phyloP scores from a whole-genome alignment of 768 basidiomycete genomes.

The Sarcodon sp. region DNA sequence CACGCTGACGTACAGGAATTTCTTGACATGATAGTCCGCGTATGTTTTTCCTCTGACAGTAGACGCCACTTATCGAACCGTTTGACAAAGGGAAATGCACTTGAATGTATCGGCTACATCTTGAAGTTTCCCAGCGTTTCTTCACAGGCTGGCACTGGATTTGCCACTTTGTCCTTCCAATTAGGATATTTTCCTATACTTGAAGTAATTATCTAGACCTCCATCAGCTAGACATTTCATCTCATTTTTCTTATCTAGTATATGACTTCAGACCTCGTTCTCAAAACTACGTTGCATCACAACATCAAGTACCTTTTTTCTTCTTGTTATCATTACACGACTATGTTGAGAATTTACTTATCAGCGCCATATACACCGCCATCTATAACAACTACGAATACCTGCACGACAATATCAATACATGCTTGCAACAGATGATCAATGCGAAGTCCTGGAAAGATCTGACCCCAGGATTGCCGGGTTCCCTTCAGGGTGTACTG shows the following conservation, averaged over 20 bases:
- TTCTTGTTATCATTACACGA: not conserved
- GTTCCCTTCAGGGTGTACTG: slow-evolving; percentile 6
- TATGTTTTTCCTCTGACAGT: slow-evolving; percentile 4
- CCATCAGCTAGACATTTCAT: not conserved
- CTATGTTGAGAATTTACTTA: not conserved
- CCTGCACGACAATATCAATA: slow-evolving; percentile 8
- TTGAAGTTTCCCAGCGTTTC: slow-evolving; percentile 12
- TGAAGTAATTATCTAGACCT: slow-evolving; percentile 7
- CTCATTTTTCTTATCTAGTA: slow-evolving; percentile 10
- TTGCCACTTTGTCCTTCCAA: slow-evolving; percentile 16
- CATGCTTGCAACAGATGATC: slow-evolving; percentile 14
- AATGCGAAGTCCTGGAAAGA: slow-evolving; percentile 13
- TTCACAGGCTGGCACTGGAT: slow-evolving; percentile 4
- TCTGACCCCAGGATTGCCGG: slow-evolving; percentile 1
- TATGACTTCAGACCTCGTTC: slow-evolving; percentile 15
- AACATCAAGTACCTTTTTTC: slow-evolving; percentile 15
- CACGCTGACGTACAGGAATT: slow-evolving; percentile 9
- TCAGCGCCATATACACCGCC: slow-evolving; percentile 11
- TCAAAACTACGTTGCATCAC: slow-evolving; percentile 17
- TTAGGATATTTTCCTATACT: slow-evolving; percentile 18
- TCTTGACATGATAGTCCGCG: slow-evolving; percentile 12
- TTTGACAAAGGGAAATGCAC: slow-evolving; percentile 12
- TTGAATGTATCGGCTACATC: slow-evolving; percentile 19
- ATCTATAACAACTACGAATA: slow-evolving; percentile 15
- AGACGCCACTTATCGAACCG: not conserved